Base-by-base conservation (phyloP, 768 basidiomycete genomes). In the Russula ochroleuca region DNA sequence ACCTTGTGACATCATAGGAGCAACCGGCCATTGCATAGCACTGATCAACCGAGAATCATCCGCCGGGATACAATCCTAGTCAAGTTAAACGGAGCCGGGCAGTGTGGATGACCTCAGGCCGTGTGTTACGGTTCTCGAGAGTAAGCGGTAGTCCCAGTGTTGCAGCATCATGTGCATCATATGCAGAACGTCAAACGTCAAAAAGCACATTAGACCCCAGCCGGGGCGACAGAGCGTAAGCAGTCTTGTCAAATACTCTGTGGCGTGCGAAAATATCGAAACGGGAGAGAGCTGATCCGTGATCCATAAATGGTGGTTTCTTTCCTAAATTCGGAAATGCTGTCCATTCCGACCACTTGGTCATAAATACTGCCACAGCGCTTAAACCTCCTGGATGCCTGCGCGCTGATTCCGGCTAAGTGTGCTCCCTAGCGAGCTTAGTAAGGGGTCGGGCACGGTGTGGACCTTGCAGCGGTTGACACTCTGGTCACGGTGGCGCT, bases 301-400 rank as follows among this genome's bases (percentile, higher is more conserved):
- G 15, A n/a, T 35, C 17, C 41, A 28, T 19, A 63, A 25, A 28
- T 47, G 51, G 62, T 58, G n/a, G 25, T 28, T 7, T 2, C 6
- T 5, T 47, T 59, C 13, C 62, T 57, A 45, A 59, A 52, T 47
- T 45, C 23, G 43, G 50, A n/a, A 63, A 28, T 15, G n/a, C 23
- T 10, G 19, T 38, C 5, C 25, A 4, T 8, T 63, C 62, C 62
- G 62, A 47, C 15, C 25, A n/a, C 43, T 63, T 63, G 41, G 62
- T 63, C 57, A 63, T 63, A 28, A 43, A 31, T 15, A 3, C 35
- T 14, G 19, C 35, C 17, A 13, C 33, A 2, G 50, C 25, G 57
- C 35, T 28, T 52, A 52, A 2, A 40, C 40, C 11, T 13, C 55
- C n/a, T 25, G 38, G 11, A 25, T 25, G 38, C 14, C 9, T 21